Conservation (phyloP, 352 stramenopile genomes). For the Pilasporangium apinafurcum region DNA sequence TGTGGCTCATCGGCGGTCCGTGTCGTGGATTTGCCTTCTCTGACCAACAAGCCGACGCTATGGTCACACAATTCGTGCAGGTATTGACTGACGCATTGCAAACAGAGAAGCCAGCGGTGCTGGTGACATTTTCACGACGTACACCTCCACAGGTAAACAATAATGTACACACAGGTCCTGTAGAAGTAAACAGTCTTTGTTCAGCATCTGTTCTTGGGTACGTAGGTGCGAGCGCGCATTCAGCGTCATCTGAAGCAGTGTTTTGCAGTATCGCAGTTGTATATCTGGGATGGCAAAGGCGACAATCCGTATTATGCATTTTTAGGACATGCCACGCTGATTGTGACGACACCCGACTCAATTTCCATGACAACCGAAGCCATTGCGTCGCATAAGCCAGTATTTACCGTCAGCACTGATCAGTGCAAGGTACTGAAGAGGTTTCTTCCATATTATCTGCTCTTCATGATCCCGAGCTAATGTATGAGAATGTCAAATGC, state of each 20-base stretch:
- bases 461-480: background rate
- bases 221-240: constrained; percentile 32
- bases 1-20: constrained; percentile 56
- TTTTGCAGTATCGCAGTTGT: constrained; percentile 21
- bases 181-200: background rate
- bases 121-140: constrained; percentile 66
- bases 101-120: constrained; percentile 18
- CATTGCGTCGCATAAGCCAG: constrained; percentile 39
- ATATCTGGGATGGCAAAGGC: constrained; percentile 46
- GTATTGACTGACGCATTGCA: constrained; percentile 6
- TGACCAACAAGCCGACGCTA: constrained; percentile 17
- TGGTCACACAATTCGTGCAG: constrained; percentile 32
- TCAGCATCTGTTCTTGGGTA: background rate
- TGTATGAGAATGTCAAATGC: too few relatives aligned
- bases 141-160: constrained; percentile 29
- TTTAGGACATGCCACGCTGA: constrained; percentile 29
- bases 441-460: background rate
- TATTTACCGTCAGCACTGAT: constrained; percentile 42
- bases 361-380: constrained; percentile 82
- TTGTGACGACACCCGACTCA: constrained; percentile 73
- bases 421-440: constrained; percentile 24
- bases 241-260: constrained; percentile 7
- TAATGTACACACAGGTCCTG: background rate
- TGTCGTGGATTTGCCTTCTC: constrained; percentile 61
- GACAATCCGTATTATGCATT: constrained; percentile 63